phyloP scores from a whole-genome alignment of 2,329 filamentous ascomycete genomes.

The Claviceps quebecensis region DNA sequence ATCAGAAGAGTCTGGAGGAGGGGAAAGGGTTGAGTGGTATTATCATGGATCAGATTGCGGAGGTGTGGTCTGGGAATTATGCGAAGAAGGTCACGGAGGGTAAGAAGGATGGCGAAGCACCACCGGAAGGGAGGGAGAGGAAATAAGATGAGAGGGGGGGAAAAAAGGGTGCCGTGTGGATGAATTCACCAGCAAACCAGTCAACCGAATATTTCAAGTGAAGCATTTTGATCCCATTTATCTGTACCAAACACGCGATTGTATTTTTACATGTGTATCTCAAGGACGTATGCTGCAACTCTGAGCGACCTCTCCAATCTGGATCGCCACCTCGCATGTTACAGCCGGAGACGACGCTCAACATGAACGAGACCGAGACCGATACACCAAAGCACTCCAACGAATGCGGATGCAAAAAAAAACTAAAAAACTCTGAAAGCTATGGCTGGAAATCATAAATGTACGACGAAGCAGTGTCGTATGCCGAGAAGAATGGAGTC shows the following conservation, averaged over 20 bases:
- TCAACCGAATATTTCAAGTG: background rate
- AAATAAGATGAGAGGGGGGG: background rate
- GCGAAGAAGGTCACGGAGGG: slow-evolving; percentile 14
- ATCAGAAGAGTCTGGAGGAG: slow-evolving; percentile 38
- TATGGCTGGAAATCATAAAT: too few species aligned
- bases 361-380: too few species aligned
- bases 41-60: slow-evolving; percentile 42
- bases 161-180: background rate
- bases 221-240: background rate
- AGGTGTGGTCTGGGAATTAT: slow-evolving; percentile 32
- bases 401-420: too few species aligned
- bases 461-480: too few species aligned
- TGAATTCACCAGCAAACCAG: background rate
- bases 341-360: too few species aligned
- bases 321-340: too few species aligned
- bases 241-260: background rate
- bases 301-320: too few species aligned
- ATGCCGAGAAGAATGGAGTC: too few species aligned
- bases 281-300: too few species aligned
- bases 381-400: too few species aligned
- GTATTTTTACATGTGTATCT: background rate
- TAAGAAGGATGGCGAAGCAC: background rate
- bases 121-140: background rate
- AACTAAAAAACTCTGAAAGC: too few species aligned
- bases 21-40: slow-evolving; percentile 42